Base-by-base conservation (phyloP, 306 rosid species). In the Cucumis hystrix region DNA sequence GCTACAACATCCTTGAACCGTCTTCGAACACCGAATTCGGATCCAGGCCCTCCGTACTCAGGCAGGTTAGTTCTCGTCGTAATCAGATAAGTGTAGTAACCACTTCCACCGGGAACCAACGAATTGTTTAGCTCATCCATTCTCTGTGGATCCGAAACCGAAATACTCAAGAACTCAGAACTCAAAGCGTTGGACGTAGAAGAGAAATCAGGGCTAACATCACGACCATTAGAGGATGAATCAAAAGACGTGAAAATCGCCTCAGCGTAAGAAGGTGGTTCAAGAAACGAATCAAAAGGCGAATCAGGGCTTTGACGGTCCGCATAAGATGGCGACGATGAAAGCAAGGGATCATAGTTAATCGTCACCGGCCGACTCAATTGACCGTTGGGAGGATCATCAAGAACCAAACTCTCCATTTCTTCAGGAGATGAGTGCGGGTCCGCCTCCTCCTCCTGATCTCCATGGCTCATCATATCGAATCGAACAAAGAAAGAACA, bases 101-200 rank as follows among this genome's bases (percentile, higher is more conserved):
- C 54, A 4, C 70, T 80, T 33, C 86, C 86, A 17, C 86, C 86
- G 4, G 88, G 87, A 20, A 84, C 84, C 20, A 84, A 78, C 67
- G 87, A 80, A 75, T 74, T 85, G 43, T 74, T 33, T 37, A 77
- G 76, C 18, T 86, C 86, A 14, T 80, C 81, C 83, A 75, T 84
- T 76, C 76, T 83, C 61, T 59, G 81, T 18, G 89, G 89, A 59
- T 86, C 85, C 35, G 85, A 79, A 6, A 95, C 97, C 77, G 90
- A 83, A 74, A 92, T 91, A 35, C 84, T 84, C 18, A 92, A 64
- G 75, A 76, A 83, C 2, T 90, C 96, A 37, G 91, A 86, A 35
- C 81, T 78, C 45, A 89, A 79, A 12, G 89, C 35, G 75, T 23
- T 43, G 13, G 83, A 70, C 33, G 61, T 79, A 10, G 77, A 35